Evolutionary conservation across 305 asterid species (phyloP).

Genomic region (Solanum hybrid): DNA sequence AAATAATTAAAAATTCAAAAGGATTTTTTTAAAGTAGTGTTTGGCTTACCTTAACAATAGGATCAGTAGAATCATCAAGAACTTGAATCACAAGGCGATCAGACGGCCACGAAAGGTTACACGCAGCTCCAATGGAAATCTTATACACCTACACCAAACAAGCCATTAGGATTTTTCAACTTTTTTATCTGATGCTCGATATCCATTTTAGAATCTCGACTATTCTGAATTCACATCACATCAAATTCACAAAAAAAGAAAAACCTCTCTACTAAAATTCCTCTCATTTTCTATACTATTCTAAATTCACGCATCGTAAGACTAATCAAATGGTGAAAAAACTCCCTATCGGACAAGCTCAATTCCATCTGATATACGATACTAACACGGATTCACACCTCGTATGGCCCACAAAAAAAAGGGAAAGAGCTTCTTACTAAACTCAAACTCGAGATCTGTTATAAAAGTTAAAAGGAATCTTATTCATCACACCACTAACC

Average conservation of each 20-base stretch:
- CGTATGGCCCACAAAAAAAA: too few relatives aligned
- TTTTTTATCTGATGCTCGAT: background rate
- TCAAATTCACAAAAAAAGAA: background rate
- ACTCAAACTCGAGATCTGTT: background rate
- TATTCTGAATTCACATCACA: background rate
- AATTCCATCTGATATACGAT: background rate
- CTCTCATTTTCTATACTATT: background rate
- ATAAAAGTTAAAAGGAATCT: background rate
- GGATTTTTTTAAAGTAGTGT: background rate
- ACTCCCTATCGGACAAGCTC: background rate
- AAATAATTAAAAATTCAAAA: too few relatives aligned
- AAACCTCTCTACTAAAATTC: too few relatives aligned
- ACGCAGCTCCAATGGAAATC: conserved; percentile 92
- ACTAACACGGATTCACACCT: background rate
- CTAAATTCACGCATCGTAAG: background rate
- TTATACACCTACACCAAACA: conserved; percentile 61
- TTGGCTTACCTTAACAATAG: conserved; percentile 45
- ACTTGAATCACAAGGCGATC: conserved; percentile 94
- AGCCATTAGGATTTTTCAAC: background rate
- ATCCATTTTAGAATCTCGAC: background rate
- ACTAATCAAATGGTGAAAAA: background rate
- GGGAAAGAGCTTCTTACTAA: background rate
- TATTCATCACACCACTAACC: background rate
- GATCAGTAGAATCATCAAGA: conserved; percentile 85
- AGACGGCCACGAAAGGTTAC: conserved; percentile 82